Evolutionary conservation across 352 stramenopile species (phyloP), one percentile per base, ranked within the genome.

Genomic region (Pythium aphanidermatum): DNA sequence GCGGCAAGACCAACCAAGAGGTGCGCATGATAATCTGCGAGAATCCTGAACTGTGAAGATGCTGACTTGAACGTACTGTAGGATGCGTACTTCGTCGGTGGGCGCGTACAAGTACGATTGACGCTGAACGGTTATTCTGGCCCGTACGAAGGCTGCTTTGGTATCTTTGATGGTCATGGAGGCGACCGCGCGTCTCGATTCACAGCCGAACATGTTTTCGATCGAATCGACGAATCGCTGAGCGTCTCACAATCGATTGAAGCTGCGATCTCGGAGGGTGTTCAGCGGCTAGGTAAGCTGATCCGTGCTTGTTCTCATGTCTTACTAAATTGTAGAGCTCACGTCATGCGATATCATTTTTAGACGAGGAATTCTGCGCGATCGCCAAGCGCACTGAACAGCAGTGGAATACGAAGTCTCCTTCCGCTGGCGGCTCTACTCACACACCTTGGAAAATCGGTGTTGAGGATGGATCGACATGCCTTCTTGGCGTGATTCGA

Each of bases 31-130:
- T n/a, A n/a, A n/a, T n/a, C n/a, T n/a, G n/a, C n/a, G n/a, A n/a
- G n/a, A n/a, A n/a, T n/a, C n/a, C n/a, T n/a, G n/a, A n/a, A n/a
- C n/a, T 33, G 9, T 33, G 20, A 39, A 34, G 16, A 8, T 46
- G 39, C 4, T 44, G 3, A 23, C 9, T 23, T 48, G 29, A n/a
- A n/a, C 2, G 13, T 28, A 28, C 23, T 32, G 19, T 39, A 93
- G 81, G 81, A 93, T 53, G 71, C 71, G 9, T 93, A 93, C 49
- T 89, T 83, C 51, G 74, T 93, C 32, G 81, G 81, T 26, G 74
- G 75, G 21, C 83, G 74, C 19, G 48, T 60, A 2, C 57, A 70
- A 2, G 46, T 71, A 39, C 70, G 81, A 16, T 58, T 90, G 46
- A 91, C 81, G 29, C 62, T 93, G 13, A 93, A 93, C 46, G 81